phyloP scores from a whole-genome alignment of 345 rosid genomes.

The Excoecaria agallocha region DNA sequence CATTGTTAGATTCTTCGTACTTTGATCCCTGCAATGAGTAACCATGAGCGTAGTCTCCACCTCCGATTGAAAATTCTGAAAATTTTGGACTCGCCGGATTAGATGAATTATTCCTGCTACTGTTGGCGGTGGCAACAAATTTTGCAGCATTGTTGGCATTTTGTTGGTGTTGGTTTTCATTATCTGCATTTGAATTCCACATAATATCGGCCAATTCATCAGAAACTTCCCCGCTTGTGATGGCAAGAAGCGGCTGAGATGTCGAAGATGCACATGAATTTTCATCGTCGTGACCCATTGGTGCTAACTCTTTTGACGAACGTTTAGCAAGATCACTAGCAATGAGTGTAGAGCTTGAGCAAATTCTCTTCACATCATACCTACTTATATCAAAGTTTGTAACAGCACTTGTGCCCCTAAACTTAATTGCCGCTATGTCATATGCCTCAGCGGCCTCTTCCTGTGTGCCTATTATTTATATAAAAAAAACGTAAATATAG shows the following conservation, averaged over 20 bases:
- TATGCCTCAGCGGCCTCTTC: slow-evolving; percentile 38
- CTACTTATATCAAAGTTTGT: slow-evolving; percentile 31
- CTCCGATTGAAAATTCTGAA: slow-evolving; percentile 25
- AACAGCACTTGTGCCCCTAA: slow-evolving; percentile 32
- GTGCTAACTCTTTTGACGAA: slow-evolving; percentile 28
- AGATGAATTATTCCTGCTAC: slow-evolving; percentile 25
- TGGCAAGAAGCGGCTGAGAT: slow-evolving; percentile 28
- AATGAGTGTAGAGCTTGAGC: slow-evolving; percentile 70
- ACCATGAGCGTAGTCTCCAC: slow-evolving; percentile 29
- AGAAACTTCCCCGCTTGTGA: slow-evolving; percentile 31
- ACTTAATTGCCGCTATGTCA: slow-evolving; percentile 34
- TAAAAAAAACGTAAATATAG: too few relatives aligned
- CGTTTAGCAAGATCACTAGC: slow-evolving; percentile 63
- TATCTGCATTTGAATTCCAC: slow-evolving; percentile 34
- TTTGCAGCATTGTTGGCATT: neutral
- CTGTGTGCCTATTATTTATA: slow-evolving; percentile 24
- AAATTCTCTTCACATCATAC: slow-evolving; percentile 37
- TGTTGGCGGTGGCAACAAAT: neutral
- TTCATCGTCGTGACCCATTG: slow-evolving; percentile 28
- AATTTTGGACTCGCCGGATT: slow-evolving; percentile 28
- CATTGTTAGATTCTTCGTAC: slow-evolving; percentile 24
- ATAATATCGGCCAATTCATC: slow-evolving; percentile 41
- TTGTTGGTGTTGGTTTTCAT: slow-evolving; percentile 23
- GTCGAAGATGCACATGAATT: slow-evolving; percentile 40
- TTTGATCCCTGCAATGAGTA: slow-evolving; percentile 20